Conservation (phyloP, 2,329 filamentous ascomycete species). For the Alternaria novae-zelandiae region DNA sequence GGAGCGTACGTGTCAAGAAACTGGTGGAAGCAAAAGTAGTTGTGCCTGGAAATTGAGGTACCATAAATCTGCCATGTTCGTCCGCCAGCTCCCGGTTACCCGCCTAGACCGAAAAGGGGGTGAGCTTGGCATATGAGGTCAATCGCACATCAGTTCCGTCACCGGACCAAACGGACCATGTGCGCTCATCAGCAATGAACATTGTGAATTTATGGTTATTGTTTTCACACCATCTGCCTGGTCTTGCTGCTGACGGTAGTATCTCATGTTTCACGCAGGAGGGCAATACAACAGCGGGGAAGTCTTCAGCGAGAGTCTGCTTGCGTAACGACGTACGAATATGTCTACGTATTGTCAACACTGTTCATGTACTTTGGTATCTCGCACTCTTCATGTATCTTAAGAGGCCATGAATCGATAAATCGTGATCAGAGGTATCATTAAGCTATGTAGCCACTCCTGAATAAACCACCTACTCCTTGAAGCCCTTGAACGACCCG, state of each 20-base stretch:
- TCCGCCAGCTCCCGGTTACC: constrained; percentile 30
- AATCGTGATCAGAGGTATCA: not conserved
- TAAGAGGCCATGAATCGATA: not conserved
- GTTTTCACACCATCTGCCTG: not conserved
- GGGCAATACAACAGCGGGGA: not conserved
- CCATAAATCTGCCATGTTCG: constrained; percentile 26
- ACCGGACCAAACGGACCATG: not conserved
- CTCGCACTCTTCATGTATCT: not conserved
- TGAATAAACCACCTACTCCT: constrained; percentile 1
- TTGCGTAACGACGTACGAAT: not conserved
- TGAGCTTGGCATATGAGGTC: constrained; percentile 21
- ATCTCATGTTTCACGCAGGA: not conserved
- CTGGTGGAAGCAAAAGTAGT: constrained; percentile 3
- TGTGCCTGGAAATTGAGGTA: constrained; percentile 17
- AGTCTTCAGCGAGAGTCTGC: not conserved
- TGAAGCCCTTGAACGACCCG: constrained; percentile 17
- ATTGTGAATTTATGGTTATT: not conserved
- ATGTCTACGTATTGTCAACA: not conserved
- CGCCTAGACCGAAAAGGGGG: constrained; percentile 34
- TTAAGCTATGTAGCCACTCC: not conserved
- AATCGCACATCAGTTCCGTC: constrained; percentile 13
- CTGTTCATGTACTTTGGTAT: not conserved
- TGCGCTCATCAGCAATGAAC: not conserved
- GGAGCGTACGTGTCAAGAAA: constrained; percentile 14
- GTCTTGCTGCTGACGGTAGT: not conserved